Evolutionary conservation across 2,329 filamentous ascomycete genomes (phyloP).

Genomic region (Diplodia scrobiculata): DNA sequence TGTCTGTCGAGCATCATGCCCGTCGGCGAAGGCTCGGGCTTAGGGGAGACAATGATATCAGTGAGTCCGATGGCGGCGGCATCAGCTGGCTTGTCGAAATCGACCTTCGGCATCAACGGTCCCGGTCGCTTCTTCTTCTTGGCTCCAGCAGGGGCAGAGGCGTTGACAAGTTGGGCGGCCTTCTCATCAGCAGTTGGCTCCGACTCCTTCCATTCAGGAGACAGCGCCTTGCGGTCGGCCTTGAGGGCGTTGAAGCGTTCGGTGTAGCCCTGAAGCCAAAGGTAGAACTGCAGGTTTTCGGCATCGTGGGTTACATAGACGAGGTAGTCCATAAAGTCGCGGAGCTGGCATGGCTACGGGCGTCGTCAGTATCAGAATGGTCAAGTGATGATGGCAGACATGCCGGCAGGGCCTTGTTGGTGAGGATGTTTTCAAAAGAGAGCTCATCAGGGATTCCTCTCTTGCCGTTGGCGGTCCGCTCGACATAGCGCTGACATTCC

Average conservation of each 20-base stretch:
- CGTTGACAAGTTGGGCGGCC: conserved; percentile 45
- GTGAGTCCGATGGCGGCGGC: conserved; percentile 26
- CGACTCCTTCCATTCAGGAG: conserved; percentile 68
- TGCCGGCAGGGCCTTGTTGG: conserved; percentile 74
- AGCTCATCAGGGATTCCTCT: conserved; percentile 70
- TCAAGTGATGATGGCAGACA: conserved; percentile 41
- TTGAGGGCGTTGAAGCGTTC: conserved; percentile 59
- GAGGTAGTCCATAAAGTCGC: conserved; percentile 85
- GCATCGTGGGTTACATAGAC: conserved; percentile 76
- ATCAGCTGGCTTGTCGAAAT: conserved; percentile 27
- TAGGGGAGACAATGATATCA: conserved; percentile 19
- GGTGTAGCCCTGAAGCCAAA: conserved; percentile 63
- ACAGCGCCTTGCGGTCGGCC: conserved; percentile 58
- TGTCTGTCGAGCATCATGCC: background rate
- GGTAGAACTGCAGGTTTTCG: conserved; percentile 72
- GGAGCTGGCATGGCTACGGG: conserved; percentile 69
- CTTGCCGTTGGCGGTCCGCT: conserved; percentile 27
- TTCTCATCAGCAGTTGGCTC: conserved; percentile 57
- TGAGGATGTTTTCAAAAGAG: conserved; percentile 74
- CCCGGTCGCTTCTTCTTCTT: conserved; percentile 38
- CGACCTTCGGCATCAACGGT: conserved; percentile 33
- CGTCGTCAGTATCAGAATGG: background rate
- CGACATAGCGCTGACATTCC: conserved; percentile 31
- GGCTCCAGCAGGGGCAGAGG: background rate
- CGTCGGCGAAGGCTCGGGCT: background rate